Evolutionary conservation across 495 filamentous ascomycete genomes (phyloP).

Genomic region (Barbatosphaeria neglecta): DNA sequence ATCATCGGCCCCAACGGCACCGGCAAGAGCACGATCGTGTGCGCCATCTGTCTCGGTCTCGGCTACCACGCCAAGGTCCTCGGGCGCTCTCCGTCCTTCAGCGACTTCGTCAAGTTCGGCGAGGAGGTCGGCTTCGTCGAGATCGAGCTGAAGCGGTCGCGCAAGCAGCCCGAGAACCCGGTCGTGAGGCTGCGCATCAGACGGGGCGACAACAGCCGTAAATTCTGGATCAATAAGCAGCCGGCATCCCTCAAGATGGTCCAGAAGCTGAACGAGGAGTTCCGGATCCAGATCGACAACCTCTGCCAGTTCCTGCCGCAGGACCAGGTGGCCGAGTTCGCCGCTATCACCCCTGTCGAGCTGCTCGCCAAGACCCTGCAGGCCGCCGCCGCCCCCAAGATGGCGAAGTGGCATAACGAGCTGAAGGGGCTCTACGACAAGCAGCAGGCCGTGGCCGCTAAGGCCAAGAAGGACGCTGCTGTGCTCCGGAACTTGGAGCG

Average conservation of each 20-base stretch:
- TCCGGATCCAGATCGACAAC: slow-evolving; percentile 92
- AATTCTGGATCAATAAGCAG: slow-evolving; percentile 59
- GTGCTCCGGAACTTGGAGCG: slow-evolving; percentile 52
- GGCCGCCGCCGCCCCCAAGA: slow-evolving; percentile 70
- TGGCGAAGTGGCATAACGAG: slow-evolving; percentile 65
- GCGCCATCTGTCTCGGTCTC: slow-evolving; percentile 88
- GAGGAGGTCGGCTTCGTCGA: slow-evolving; percentile 67
- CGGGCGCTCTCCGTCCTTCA: slow-evolving; percentile 72
- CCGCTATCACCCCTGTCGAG: slow-evolving; percentile 73
- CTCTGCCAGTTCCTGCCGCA: slow-evolving; percentile 96
- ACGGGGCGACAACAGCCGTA: slow-evolving; percentile 66
- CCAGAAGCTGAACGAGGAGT: slow-evolving; percentile 48
- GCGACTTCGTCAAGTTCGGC: slow-evolving; percentile 91
- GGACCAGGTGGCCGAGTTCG: slow-evolving; percentile 92
- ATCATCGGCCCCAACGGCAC: slow-evolving; percentile 97
- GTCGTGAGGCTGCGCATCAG: slow-evolving; percentile 65
- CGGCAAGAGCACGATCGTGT: slow-evolving; percentile 94
- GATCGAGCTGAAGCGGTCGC: slow-evolving; percentile 65
- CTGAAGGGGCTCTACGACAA: slow-evolving; percentile 58
- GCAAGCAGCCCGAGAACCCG: slow-evolving; percentile 45
- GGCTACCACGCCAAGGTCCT: slow-evolving; percentile 76
- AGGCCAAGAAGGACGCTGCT: slow-evolving; percentile 48
- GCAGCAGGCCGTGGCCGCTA: slow-evolving; percentile 53
- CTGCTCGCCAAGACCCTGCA: slow-evolving; percentile 73
- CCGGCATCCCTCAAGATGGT: slow-evolving; percentile 46